Evolutionary conservation across 2,329 filamentous ascomycete genomes (phyloP).

Genomic region (Fusarium neocosmosporiellum): DNA sequence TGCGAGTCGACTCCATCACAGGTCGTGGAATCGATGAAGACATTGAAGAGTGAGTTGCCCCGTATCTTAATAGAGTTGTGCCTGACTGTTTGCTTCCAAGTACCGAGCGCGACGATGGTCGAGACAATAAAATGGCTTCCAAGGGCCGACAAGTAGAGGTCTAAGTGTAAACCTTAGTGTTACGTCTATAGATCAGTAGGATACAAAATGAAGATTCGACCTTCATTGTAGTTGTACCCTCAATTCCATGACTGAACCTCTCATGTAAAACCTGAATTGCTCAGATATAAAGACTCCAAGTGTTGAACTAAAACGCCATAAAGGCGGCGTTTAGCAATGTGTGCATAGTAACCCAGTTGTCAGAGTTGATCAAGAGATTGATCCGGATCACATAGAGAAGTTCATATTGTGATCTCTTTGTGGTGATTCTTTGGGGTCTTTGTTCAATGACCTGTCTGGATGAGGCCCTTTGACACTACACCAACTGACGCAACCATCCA

Average conservation of each 20-base stretch:
- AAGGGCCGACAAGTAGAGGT: background rate
- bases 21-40: conserved; percentile 14
- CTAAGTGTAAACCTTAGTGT: background rate
- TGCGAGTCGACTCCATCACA: background rate
- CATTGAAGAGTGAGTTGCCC: background rate
- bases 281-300: background rate
- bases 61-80: background rate
- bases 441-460: background rate
- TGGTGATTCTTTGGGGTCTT: background rate
- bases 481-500: background rate
- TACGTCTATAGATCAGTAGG: background rate
- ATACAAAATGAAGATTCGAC: background rate
- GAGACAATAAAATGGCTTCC: background rate
- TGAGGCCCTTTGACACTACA: background rate
- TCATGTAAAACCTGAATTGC: background rate
- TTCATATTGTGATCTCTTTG: background rate
- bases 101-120: background rate
- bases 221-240: background rate
- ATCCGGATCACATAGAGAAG: background rate
- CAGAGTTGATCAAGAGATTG: background rate
- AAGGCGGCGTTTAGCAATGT: background rate
- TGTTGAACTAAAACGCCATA: background rate
- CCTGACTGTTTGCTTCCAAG: background rate
- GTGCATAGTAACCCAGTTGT: background rate
- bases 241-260: background rate